These are phyloP conservation scores for Avena sativa DNA, from an alignment of 176 grass and related monocot species.

Conservation along the genomic window DNA sequence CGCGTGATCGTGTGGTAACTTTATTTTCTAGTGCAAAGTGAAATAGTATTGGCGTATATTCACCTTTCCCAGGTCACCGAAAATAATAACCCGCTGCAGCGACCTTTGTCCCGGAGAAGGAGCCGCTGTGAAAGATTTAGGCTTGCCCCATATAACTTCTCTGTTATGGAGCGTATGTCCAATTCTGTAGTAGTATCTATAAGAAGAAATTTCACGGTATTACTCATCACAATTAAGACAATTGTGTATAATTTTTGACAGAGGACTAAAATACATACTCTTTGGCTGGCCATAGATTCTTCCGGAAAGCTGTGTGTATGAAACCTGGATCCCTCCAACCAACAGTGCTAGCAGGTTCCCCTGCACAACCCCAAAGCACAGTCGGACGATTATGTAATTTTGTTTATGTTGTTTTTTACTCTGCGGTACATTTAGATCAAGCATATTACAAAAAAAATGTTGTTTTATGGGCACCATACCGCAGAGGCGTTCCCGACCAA, in stretches of 20 bases:
- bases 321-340: conserved; percentile 98
- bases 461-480: conserved; percentile 52
- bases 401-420: neutral
- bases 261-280: conserved; percentile 46
- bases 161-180: conserved; percentile 57
- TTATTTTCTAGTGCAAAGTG: neutral
- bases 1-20: neutral
- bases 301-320: conserved; percentile 85
- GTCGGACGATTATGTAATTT: neutral
- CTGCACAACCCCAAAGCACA: conserved; percentile 42
- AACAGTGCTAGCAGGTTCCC: conserved; percentile 79
- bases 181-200: conserved; percentile 83
- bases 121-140: conserved; percentile 70
- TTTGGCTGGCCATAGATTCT: conserved; percentile 76
- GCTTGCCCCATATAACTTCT: conserved; percentile 68
- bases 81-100: conserved; percentile 76
- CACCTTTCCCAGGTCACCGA: conserved; percentile 99
- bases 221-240: neutral
- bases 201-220: neutral
- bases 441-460: neutral
- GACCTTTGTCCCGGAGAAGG: conserved; percentile 88
- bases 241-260: neutral
- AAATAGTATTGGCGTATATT: neutral
- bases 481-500: conserved; percentile 69
- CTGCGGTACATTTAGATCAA: neutral